Evolutionary conservation across 129 eudicot species (phyloP).

Genomic region (Flaveria bidentis): DNA sequence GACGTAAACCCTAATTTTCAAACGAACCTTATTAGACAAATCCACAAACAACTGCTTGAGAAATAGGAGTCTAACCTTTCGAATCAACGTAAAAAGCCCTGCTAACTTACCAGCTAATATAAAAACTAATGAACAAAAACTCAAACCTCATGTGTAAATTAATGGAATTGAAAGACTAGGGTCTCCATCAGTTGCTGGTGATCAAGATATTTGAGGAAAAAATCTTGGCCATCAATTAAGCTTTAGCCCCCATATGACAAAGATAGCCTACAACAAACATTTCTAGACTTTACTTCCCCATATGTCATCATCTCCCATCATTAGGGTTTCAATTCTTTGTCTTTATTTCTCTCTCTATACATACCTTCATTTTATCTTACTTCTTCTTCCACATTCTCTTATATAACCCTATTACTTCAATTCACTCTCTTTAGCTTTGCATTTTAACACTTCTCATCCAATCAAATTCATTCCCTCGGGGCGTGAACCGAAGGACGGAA

Average conservation of each 20-base stretch:
- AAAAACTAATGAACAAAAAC: background rate
- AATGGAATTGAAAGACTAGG: background rate
- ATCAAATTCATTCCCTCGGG: background rate
- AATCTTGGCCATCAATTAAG: slow-evolving; percentile 40
- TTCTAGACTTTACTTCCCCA: slow-evolving; percentile 19
- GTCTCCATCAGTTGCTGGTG: slow-evolving; percentile 76
- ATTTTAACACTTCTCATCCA: background rate
- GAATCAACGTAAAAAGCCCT: too few relatives aligned
- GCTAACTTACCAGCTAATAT: too few relatives aligned
- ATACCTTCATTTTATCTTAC: background rate
- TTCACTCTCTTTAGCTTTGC: background rate
- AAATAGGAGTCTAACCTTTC: too few relatives aligned
- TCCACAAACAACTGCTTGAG: too few relatives aligned
- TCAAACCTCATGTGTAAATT: background rate
- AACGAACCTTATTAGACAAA: too few relatives aligned
- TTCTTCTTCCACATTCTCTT: slow-evolving; percentile 25
- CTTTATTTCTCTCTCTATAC: slow-evolving; percentile 22
- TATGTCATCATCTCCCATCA: slow-evolving; percentile 42
- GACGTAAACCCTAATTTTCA: too few relatives aligned
- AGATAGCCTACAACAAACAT: slow-evolving; percentile 40
- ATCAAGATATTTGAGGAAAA: slow-evolving; percentile 37
- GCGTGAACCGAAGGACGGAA: background rate
- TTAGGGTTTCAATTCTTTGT: slow-evolving; percentile 43
- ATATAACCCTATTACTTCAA: slow-evolving; percentile 1
- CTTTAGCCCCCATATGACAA: too few relatives aligned